These are phyloP conservation scores for Zizania latifolia DNA, from an alignment of 176 grass and related monocot species.

Conservation along the genomic window DNA sequence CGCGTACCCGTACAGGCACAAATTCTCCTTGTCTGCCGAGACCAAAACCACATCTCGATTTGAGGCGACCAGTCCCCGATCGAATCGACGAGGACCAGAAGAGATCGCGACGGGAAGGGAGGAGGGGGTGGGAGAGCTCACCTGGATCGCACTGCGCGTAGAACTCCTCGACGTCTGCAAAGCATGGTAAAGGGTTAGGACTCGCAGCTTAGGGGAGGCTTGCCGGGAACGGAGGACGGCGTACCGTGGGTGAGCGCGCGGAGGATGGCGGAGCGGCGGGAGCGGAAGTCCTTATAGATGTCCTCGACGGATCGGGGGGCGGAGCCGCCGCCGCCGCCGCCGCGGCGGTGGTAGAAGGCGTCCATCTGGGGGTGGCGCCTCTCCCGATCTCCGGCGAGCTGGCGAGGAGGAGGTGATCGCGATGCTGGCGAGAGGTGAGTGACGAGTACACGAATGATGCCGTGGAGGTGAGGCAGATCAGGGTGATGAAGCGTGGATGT, in stretches of 20 bases:
- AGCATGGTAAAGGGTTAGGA: too few relatives aligned
- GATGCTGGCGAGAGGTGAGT: conserved; percentile 25
- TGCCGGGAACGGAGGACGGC: background rate
- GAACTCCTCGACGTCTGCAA: conserved; percentile 72
- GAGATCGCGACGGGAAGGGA: conserved; percentile 14
- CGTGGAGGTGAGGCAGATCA: too few relatives aligned
- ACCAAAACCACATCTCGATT: background rate
- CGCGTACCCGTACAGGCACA: conserved; percentile 67
- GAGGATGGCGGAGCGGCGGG: conserved; percentile 61
- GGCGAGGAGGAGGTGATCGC: conserved; percentile 31
- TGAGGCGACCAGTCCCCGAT: conserved; percentile 12
- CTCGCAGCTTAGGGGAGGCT: background rate
- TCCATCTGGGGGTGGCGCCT: conserved; percentile 49
- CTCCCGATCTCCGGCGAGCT: conserved; percentile 43
- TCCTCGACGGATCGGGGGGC: conserved; percentile 50
- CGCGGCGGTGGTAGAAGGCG: conserved; percentile 35
- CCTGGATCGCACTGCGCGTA: conserved; percentile 73
- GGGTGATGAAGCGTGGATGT: too few relatives aligned
- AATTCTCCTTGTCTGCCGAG: conserved; percentile 61
- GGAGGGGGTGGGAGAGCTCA: background rate
- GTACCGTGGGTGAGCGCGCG: conserved; percentile 59
- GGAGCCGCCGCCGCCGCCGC: conserved; percentile 19
- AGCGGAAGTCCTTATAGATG: conserved; percentile 57
- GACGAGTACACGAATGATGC: conserved; percentile 10
- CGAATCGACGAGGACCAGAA: background rate